Base-by-base conservation (phyloP, 2,329 filamentous ascomycete species). In the Diaporthe eres region DNA sequence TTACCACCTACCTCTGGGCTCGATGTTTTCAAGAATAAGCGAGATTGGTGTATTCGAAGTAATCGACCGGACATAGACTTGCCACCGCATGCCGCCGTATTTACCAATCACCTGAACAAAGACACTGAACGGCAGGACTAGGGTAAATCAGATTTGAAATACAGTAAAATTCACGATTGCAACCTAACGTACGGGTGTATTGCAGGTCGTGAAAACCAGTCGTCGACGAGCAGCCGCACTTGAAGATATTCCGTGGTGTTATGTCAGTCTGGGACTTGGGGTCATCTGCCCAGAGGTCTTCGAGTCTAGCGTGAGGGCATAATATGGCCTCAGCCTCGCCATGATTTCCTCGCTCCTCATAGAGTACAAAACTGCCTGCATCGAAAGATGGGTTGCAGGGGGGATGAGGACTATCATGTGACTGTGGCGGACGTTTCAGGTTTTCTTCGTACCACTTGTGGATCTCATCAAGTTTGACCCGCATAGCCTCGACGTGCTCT, bases 151-250 rank as follows among this genome's bases (percentile, higher is more conserved):
- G 28, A 2, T 19, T 22, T 34, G 15, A 5, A 19, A 34, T 0
- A 34, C 7, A 2, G 1, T 12, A 4, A 0, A 31, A 19, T 57
- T 0, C 0, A 4, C 3, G 8, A 9, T 3, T 22, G 1, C 25
- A 0, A 3, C 22, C 0, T 10, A 34, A 34, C 28, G 10, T 19
- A 57, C 53, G 28, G 28, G 53, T 34, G 28, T 57, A 34, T 19
- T 34, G 6, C 0, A 57, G 6, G 15, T 34, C 22, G 8, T 57
- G 53, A 22, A 1, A 34, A 12, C 3, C 2, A 22, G 28, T 3
- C 6, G 1, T 19, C 28, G 25, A 19, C 53, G 53, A 34, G 28
- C 53, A 57, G 5, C 28, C 28, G 17, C 53, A 57, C 8, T 34
- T 57, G 53, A 57, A 57, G 17, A 34, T 31, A 7, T 3, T 57